Conservation (phyloP, 345 rosid genomes). For the Isatis tinctoria region DNA sequence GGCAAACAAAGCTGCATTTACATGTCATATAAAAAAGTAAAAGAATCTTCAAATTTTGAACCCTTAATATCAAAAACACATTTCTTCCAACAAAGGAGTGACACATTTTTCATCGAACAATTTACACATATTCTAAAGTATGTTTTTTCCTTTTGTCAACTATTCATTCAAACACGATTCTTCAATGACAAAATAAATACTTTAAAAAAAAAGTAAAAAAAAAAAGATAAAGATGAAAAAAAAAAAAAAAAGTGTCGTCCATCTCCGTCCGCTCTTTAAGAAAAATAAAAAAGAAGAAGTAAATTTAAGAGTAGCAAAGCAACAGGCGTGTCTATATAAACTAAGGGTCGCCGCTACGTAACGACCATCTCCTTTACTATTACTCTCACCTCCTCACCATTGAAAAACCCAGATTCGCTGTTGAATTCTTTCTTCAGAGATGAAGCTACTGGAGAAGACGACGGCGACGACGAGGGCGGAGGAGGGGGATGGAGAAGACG, state of each 20-base stretch:
- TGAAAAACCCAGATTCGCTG: neutral
- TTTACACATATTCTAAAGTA: neutral
- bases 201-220: neutral
- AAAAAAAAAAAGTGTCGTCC: neutral
- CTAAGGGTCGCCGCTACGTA: slow-evolving; percentile 32
- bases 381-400: neutral
- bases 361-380: slow-evolving; percentile 26
- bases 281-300: neutral
- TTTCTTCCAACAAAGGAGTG: neutral
- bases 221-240: no score
- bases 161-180: neutral
- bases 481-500: neutral
- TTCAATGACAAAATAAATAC: neutral
- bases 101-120: neutral
- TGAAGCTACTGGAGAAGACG: slow-evolving; percentile 24
- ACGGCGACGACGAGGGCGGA: neutral
- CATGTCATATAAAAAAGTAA: no score
- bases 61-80: neutral
- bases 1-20: no score
- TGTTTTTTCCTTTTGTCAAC: neutral
- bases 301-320: slow-evolving; percentile 6
- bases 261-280: neutral
- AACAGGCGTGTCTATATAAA: slow-evolving; percentile 28
- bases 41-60: neutral
- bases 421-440: neutral